Evolutionary conservation across 805 yeast genomes (phyloP).

Genomic region (Starmerella bombi): DNA sequence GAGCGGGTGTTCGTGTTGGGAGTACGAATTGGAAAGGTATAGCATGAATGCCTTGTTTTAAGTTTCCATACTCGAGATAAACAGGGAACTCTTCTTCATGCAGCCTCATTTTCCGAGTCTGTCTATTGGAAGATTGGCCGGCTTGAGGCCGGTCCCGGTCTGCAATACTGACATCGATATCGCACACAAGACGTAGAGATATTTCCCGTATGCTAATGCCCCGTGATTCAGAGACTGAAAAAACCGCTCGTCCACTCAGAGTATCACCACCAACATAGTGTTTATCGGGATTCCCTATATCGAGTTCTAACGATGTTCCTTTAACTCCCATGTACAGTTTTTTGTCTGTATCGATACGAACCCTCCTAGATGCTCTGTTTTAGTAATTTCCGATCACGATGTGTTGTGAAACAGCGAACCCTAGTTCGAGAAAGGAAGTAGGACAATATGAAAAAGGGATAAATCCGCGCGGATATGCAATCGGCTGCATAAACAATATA

Average conservation of each 20-base stretch:
- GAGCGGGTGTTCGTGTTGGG: constrained; percentile 3
- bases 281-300: neutral
- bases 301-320: neutral
- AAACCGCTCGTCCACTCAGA: constrained; percentile 12
- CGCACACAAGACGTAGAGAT: constrained; percentile 12
- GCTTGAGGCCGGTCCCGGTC: neutral
- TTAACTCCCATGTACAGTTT: neutral
- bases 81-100: constrained; percentile 2
- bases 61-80: neutral
- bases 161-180: constrained; percentile 1
- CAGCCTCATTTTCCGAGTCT: constrained; percentile 1
- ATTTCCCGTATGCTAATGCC: constrained; percentile 9
- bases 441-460: no score
- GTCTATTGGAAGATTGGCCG: neutral
- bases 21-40: constrained; percentile 8
- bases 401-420: neutral
- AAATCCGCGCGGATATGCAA: no score
- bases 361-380: neutral
- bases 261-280: constrained; percentile 8
- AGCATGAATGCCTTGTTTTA: constrained; percentile 5
- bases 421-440: no score
- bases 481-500: neutral
- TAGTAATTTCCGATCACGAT: neutral
- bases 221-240: constrained; percentile 4
- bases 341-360: no score